phyloP scores from a whole-genome alignment of 495 filamentous ascomycete genomes.

The Hamigera avellanea region DNA sequence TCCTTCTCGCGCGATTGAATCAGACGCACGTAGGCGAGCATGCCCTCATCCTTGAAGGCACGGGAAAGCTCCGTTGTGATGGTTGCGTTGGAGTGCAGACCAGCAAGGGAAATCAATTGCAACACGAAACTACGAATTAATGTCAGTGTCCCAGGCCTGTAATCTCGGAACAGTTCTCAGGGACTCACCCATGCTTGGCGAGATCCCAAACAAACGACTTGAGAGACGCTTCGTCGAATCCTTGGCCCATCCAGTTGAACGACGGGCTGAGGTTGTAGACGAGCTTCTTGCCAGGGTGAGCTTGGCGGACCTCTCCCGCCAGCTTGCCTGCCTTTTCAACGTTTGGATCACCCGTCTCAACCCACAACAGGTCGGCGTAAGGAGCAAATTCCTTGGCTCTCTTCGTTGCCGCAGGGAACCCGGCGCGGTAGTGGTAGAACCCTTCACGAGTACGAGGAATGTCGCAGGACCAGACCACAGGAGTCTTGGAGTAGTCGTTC shows the following conservation, averaged over 20 bases:
- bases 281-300: constrained; percentile 66
- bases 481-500: constrained; percentile 45
- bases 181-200: constrained; percentile 60
- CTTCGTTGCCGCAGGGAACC: constrained; percentile 82
- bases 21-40: constrained; percentile 89
- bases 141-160: neutral
- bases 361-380: constrained; percentile 92
- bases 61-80: constrained; percentile 75
- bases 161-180: neutral
- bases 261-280: constrained; percentile 94
- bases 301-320: constrained; percentile 56
- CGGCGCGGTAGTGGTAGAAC: constrained; percentile 89
- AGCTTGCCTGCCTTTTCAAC: constrained; percentile 66
- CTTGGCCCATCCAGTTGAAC: constrained; percentile 97
- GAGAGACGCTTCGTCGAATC: constrained; percentile 67
- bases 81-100: constrained; percentile 79
- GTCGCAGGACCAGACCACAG: constrained; percentile 80
- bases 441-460: constrained; percentile 89
- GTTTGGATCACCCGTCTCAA: constrained; percentile 84
- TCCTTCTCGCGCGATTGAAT: constrained; percentile 87
- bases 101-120: constrained; percentile 85
- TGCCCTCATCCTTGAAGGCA: constrained; percentile 79
- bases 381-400: constrained; percentile 83
- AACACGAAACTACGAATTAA: constrained; percentile 56
- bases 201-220: constrained; percentile 94